These are phyloP conservation scores for Magnusiomyces tetraspermus DNA, from an alignment of 1,139 yeast species.

Conservation along the genomic window DNA sequence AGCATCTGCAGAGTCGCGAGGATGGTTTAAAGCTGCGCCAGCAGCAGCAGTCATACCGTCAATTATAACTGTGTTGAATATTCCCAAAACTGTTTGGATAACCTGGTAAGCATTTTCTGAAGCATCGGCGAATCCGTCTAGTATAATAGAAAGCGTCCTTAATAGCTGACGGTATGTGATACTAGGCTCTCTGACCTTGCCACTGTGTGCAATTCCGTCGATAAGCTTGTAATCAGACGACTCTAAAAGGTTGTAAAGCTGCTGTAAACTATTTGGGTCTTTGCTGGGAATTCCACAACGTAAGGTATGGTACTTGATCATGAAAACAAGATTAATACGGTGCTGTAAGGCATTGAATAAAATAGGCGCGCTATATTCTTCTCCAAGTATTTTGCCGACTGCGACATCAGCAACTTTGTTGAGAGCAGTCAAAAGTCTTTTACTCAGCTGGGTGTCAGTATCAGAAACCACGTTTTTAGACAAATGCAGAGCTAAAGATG, in stretches of 20 bases:
- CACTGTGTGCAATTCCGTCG: constrained; percentile 13
- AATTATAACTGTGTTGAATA: constrained; percentile 26
- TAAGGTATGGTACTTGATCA: constrained; percentile 45
- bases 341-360: constrained; percentile 48
- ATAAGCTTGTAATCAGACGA: constrained; percentile 21
- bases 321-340: constrained; percentile 63
- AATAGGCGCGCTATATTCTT: constrained; percentile 43
- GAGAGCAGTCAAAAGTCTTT: constrained; percentile 17
- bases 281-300: constrained; percentile 13
- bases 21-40: constrained; percentile 17
- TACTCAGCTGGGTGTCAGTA: constrained; percentile 15
- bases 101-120: constrained; percentile 14
- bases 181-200: constrained; percentile 6
- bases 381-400: constrained; percentile 43
- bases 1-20: constrained; percentile 42
- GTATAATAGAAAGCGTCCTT: constrained; percentile 17
- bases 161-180: constrained; percentile 9
- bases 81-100: constrained; percentile 21
- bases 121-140: constrained; percentile 19
- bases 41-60: constrained; percentile 26
- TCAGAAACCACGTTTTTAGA: constrained; percentile 24
- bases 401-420: constrained; percentile 39
- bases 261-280: constrained; percentile 15
- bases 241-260: constrained; percentile 21
- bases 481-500: constrained; percentile 44